phyloP scores from a whole-genome alignment of 495 filamentous ascomycete genomes.

The Xylaria curta region DNA sequence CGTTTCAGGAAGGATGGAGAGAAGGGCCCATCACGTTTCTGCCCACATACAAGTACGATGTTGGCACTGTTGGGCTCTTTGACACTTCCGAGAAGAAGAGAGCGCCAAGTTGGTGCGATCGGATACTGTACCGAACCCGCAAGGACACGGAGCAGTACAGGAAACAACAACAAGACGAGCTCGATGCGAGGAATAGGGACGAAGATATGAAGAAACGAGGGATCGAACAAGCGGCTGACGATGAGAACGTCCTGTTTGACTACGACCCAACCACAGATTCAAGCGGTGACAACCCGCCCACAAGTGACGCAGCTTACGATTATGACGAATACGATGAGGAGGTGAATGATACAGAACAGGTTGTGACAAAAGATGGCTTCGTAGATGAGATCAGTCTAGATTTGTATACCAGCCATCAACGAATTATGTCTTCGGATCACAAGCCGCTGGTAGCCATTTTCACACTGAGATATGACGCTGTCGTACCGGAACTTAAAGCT shows the following conservation, averaged over 20 bases:
- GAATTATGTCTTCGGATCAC: slow-evolving; percentile 91
- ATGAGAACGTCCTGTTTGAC: slow-evolving; percentile 87
- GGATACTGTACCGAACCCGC: slow-evolving; percentile 85
- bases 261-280: slow-evolving; percentile 82
- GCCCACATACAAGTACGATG: slow-evolving; percentile 95
- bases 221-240: slow-evolving; percentile 73
- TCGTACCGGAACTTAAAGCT: slow-evolving; percentile 80
- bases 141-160: slow-evolving; percentile 75
- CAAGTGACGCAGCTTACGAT: slow-evolving; percentile 50
- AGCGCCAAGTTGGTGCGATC: slow-evolving; percentile 96
- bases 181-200: slow-evolving; percentile 72
- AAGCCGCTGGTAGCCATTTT: slow-evolving; percentile 88
- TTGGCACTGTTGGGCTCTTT: slow-evolving; percentile 90
- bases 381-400: slow-evolving; percentile 71
- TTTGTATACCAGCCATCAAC: slow-evolving; percentile 84
- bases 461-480: slow-evolving; percentile 79
- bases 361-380: slow-evolving; percentile 61
- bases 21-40: slow-evolving; percentile 90
- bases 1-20: slow-evolving; percentile 88
- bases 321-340: slow-evolving; percentile 69
- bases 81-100: slow-evolving; percentile 94
- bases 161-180: slow-evolving; percentile 66
- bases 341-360: slow-evolving; percentile 45
- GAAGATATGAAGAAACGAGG: slow-evolving; percentile 84
- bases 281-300: slow-evolving; percentile 49